phyloP scores from a whole-genome alignment of 331 rosid genomes.

The Malus hybrid region DNA sequence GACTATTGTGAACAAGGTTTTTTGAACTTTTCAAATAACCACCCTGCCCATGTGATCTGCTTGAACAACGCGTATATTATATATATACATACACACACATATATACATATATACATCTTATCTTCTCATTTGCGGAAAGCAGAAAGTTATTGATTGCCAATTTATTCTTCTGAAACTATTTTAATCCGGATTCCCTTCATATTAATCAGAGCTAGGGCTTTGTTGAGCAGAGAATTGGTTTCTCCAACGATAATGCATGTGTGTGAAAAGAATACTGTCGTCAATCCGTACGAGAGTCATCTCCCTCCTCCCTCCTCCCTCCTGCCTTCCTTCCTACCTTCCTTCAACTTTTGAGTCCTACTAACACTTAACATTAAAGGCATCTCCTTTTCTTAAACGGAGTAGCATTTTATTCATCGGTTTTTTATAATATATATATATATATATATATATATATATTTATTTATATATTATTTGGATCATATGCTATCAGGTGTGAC shows the following conservation, averaged over 20 bases:
- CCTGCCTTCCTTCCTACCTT: not conserved
- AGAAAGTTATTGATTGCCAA: not conserved
- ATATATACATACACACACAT: no score
- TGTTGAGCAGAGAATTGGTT: slow-evolving; percentile 15
- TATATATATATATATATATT: no score
- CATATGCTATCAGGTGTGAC: slow-evolving; percentile 30
- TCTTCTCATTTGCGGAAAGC: not conserved
- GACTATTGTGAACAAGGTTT: not conserved
- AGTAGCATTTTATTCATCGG: not conserved
- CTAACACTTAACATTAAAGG: slow-evolving; percentile 13
- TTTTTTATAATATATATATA: no score
- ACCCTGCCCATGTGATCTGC: slow-evolving; percentile 12
- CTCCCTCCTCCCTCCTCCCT: slow-evolving; percentile 4
- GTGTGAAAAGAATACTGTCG: slow-evolving; percentile 40
- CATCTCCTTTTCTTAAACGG: slow-evolving; percentile 12
- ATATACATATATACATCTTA: not conserved
- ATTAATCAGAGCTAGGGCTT: not conserved
- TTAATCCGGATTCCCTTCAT: no score
- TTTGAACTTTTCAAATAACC: not conserved
- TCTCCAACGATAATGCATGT: slow-evolving; percentile 24
- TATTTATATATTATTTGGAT: not conserved
- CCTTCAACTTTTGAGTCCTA: slow-evolving; percentile 12
- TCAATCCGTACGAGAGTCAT: slow-evolving; percentile 52
- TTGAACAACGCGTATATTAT: not conserved
- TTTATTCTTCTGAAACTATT: not conserved